phyloP scores from a whole-genome alignment of 768 basidiomycete genomes.

The Pholiota conissans region DNA sequence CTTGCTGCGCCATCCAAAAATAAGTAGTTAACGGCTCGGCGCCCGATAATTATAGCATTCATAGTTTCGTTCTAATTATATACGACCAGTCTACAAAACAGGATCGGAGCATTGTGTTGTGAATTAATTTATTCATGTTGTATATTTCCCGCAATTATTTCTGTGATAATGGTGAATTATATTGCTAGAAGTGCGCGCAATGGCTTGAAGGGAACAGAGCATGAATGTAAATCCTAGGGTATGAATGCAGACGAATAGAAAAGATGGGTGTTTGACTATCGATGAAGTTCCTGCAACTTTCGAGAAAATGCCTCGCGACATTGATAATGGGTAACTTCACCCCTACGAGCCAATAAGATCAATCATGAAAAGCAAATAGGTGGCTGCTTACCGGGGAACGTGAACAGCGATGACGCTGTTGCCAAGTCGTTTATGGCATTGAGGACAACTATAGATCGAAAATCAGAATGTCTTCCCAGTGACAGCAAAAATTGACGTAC shows the following conservation, averaged over 20 bases:
- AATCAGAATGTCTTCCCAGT: not conserved
- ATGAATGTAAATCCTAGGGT: not conserved
- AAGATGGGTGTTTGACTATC: constrained; percentile 8
- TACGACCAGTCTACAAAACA: constrained; percentile 4
- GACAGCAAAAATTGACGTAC: constrained; percentile 40
- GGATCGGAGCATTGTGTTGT: constrained; percentile 2
- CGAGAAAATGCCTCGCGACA: constrained; percentile 84
- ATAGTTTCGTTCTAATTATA: no score
- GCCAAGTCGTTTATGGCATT: constrained; percentile 93
- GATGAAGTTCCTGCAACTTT: constrained; percentile 44
- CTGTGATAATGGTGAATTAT: not conserved
- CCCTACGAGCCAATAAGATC: constrained; percentile 34
- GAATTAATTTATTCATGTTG: constrained; percentile 10
- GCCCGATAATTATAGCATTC: no score
- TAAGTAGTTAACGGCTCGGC: no score
- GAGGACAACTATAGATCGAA: constrained; percentile 70
- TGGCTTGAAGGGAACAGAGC: not conserved
- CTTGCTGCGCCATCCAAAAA: no score
- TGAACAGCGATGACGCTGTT: constrained; percentile 94
- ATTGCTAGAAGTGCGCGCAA: not conserved
- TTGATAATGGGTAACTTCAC: constrained; percentile 96
- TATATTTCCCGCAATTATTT: not conserved
- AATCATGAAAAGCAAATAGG: not conserved
- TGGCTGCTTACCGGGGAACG: constrained; percentile 69
- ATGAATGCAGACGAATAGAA: not conserved